Percentiles rank a stretch among this genome's conserved stretches.
phyloP scores from a whole-genome alignment of 1,284 basidiomycete genomes.

The Ganoderma meredithae region DNA sequence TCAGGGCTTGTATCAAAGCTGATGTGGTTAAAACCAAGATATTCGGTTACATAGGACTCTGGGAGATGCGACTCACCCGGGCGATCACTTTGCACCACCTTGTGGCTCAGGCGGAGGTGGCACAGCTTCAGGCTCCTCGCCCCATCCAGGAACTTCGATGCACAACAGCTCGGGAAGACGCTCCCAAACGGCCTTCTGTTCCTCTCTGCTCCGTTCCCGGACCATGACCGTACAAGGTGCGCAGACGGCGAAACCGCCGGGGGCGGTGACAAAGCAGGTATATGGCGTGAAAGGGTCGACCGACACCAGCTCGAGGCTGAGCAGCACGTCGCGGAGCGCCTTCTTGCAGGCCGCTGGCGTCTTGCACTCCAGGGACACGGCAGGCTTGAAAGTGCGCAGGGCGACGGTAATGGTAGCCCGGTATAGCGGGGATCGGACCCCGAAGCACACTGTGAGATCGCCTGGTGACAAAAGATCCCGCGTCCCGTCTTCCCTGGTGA shows the following conservation, averaged over 20 bases:
- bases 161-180: slow-evolving; percentile 9
- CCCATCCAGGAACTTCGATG: slow-evolving; percentile 13
- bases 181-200: slow-evolving; percentile 9
- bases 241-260: neutral
- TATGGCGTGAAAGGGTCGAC: neutral
- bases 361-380: neutral
- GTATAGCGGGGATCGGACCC: neutral
- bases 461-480: neutral
- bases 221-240: neutral
- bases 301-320: neutral
- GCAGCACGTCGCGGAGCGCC: neutral
- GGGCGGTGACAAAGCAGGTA: no score
- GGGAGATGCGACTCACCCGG: neutral
- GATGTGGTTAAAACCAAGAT: no score
- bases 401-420: neutral
- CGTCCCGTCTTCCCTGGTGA: neutral
- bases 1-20: no score
- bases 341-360: neutral
- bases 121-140: slow-evolving; percentile 13
- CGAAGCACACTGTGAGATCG: neutral
- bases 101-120: no score
- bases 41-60: no score
- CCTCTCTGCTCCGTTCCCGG: neutral
- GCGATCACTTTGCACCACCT: neutral
- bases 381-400: neutral